These are phyloP conservation scores for Tricholoma terreum DNA, from an alignment of 768 basidiomycete genomes.

Conservation along the genomic window DNA sequence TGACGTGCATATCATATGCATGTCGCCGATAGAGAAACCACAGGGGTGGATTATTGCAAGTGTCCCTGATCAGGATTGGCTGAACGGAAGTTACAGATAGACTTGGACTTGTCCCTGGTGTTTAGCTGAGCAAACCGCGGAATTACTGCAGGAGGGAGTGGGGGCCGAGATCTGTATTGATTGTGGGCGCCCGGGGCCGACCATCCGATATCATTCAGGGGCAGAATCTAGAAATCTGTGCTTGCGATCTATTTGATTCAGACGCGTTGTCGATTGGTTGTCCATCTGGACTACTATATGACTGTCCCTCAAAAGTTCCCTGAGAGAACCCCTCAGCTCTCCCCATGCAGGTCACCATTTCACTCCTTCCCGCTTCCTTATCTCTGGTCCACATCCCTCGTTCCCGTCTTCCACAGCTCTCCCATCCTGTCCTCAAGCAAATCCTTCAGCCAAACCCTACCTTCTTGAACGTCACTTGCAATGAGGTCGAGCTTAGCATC, in stretches of 20 bases:
- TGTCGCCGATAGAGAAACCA: too few relatives aligned
- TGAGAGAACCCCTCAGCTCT: not conserved
- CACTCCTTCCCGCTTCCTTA: conserved; percentile 68
- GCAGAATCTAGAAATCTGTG: not conserved
- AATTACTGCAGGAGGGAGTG: too few relatives aligned
- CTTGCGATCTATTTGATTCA: not conserved
- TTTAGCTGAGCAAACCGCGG: too few relatives aligned
- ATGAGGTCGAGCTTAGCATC: conserved; percentile 74
- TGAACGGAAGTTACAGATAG: too few relatives aligned
- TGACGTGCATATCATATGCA: too few relatives aligned
- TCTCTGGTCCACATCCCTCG: conserved; percentile 76
- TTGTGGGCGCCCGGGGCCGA: not conserved
- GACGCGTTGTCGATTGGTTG: not conserved
- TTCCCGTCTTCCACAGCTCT: conserved; percentile 55
- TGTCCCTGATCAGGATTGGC: too few relatives aligned
- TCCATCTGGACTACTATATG: too few relatives aligned
- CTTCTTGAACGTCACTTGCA: conserved; percentile 75
- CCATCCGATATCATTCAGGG: not conserved
- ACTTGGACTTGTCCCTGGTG: too few relatives aligned
- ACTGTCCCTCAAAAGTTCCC: not conserved
- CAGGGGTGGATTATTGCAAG: too few relatives aligned
- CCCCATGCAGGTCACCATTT: conserved; percentile 53
- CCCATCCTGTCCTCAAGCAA: conserved; percentile 62
- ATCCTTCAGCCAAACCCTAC: conserved; percentile 63
- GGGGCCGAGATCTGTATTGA: too few relatives aligned